Evolutionary conservation across 2,329 filamentous ascomycete species (phyloP).

Genomic region (Zymoseptoria passerinii): DNA sequence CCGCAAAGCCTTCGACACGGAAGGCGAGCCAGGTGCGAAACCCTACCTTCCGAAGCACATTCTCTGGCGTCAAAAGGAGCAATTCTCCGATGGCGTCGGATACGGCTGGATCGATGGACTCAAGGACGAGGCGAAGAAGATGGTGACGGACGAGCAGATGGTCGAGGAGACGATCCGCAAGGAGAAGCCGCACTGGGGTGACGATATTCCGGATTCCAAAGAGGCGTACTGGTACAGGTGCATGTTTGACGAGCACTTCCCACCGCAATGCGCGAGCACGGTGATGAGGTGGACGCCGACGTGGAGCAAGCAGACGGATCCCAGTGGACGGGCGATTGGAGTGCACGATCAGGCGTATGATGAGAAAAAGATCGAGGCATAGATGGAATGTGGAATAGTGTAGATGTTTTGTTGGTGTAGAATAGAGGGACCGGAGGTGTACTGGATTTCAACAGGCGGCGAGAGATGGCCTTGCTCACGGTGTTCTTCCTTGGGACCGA

Average conservation of each 20-base stretch:
- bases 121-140: conserved; percentile 84
- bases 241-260: conserved; percentile 99
- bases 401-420: neutral
- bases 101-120: conserved; percentile 98
- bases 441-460: neutral
- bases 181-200: conserved; percentile 92
- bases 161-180: conserved; percentile 51
- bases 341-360: conserved; percentile 30
- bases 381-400: neutral
- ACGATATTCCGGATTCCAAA: conserved; percentile 89
- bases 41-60: conserved; percentile 95
- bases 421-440: neutral
- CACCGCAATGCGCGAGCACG: conserved; percentile 78
- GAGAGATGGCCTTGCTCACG: neutral
- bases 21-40: conserved; percentile 60
- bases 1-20: conserved; percentile 93
- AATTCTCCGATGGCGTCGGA: conserved; percentile 94
- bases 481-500: too few relatives aligned
- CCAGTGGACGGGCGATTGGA: conserved; percentile 62
- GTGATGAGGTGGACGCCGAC: conserved; percentile 96
- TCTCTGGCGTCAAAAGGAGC: conserved; percentile 97
- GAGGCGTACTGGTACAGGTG: conserved; percentile 97
- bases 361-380: conserved; percentile 4
- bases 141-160: conserved; percentile 91
- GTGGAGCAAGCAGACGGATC: conserved; percentile 94